A percentile compares a stretch with the other conserved stretches of the same genome.
phyloP scores from a whole-genome alignment of 1,284 basidiomycete species.

The Leccinum fuscescens region DNA sequence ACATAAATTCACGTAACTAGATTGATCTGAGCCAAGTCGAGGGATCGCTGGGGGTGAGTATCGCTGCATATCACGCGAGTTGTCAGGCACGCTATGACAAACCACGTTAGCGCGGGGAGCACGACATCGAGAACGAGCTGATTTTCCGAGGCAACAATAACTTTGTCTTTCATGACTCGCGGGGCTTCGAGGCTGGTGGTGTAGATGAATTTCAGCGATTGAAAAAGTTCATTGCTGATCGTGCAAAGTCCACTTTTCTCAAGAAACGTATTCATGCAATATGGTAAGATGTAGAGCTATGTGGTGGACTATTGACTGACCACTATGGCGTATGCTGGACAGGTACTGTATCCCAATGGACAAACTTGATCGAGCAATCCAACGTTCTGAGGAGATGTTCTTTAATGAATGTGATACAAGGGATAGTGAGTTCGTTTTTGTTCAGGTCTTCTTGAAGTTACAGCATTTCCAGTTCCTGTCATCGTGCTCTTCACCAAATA shows the following conservation, averaged over 20 bases:
- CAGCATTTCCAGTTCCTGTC: background rate
- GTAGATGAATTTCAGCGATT: background rate
- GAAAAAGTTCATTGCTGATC: background rate
- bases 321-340: background rate
- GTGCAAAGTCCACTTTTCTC: background rate
- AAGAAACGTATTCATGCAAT: background rate
- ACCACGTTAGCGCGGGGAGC: too few relatives aligned
- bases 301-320: background rate
- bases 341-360: background rate
- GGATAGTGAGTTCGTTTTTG: background rate
- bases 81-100: too few relatives aligned
- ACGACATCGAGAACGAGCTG: background rate
- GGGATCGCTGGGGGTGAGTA: too few relatives aligned
- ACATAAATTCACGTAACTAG: too few relatives aligned
- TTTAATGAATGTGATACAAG: background rate
- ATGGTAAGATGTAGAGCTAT: background rate
- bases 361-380: background rate
- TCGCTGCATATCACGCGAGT: too few relatives aligned
- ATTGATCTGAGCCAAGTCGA: too few relatives aligned
- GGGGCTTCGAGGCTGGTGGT: background rate
- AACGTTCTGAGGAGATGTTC: background rate
- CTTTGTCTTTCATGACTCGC: background rate
- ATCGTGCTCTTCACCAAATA: background rate
- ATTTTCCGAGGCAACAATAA: background rate
- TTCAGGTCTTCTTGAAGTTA: background rate